phyloP scores from a whole-genome alignment of 139 green algal genomes.

The Chlamydomonas sphaeroides region DNA sequence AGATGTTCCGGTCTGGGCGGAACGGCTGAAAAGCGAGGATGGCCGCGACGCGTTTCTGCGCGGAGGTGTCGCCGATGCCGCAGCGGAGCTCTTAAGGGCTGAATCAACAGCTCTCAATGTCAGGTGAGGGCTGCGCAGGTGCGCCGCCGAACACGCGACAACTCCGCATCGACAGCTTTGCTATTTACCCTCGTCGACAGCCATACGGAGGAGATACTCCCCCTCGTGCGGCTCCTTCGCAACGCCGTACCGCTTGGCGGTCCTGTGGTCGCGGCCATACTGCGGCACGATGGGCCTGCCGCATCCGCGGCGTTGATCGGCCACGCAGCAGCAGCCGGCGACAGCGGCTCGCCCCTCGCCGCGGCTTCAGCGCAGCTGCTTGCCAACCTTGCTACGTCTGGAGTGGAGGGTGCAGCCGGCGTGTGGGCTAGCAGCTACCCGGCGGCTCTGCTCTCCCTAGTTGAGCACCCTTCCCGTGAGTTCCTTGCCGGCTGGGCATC shows the following conservation, averaged over 20 bases:
- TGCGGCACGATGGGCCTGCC: background rate
- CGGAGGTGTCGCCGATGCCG: too few relatives aligned
- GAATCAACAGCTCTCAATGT: too few relatives aligned
- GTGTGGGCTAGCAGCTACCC: conserved; percentile 36
- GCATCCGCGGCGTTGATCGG: background rate
- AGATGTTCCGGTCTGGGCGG: too few relatives aligned
- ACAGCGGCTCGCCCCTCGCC: background rate
- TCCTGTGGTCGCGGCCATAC: background rate
- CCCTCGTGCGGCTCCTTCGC: background rate
- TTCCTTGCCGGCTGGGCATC: background rate
- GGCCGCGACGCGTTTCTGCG: too few relatives aligned
- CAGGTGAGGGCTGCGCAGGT: too few relatives aligned
- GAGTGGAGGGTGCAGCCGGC: background rate
- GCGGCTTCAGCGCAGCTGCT: conserved; percentile 32
- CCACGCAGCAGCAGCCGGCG: background rate
- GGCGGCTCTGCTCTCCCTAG: background rate
- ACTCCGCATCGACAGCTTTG: too few relatives aligned
- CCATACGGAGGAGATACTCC: background rate
- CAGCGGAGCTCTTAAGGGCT: too few relatives aligned
- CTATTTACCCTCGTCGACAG: background rate
- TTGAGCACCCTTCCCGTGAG: background rate
- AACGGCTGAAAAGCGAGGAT: too few relatives aligned
- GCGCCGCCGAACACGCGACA: too few relatives aligned
- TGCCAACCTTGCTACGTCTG: conserved; percentile 31
- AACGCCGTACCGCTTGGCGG: background rate